These are phyloP conservation scores for Cantharellus cinnabarinus DNA, from an alignment of 768 basidiomycete genomes.

Conservation along the genomic window DNA sequence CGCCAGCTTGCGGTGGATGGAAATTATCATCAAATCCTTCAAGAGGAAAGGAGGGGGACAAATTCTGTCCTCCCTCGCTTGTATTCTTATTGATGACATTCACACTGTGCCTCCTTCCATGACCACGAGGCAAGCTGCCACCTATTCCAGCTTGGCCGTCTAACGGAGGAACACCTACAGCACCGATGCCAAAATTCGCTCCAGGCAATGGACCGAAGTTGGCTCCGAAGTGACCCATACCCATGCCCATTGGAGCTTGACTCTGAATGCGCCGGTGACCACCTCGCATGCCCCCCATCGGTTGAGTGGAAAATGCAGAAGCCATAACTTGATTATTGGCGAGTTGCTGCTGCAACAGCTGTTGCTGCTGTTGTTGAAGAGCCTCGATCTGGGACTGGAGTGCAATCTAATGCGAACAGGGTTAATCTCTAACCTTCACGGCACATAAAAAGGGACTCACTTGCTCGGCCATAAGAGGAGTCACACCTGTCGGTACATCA, in stretches of 20 bases:
- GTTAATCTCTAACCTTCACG: constrained; percentile 2
- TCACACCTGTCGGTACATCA: constrained; percentile 31
- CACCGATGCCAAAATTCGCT: constrained; percentile 11
- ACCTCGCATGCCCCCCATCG: constrained; percentile 24
- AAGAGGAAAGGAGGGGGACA: neutral
- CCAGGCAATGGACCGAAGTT: constrained; percentile 7
- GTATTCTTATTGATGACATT: constrained; percentile 68
- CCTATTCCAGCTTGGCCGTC: constrained; percentile 35
- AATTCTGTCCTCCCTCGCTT: constrained; percentile 1
- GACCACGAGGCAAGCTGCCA: constrained; percentile 36
- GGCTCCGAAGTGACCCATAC: constrained; percentile 12
- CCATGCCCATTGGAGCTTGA: constrained; percentile 34
- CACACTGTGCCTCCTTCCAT: constrained; percentile 78
- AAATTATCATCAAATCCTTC: constrained; percentile 74
- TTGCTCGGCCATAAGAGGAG: constrained; percentile 91
- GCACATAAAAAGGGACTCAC: constrained; percentile 21
- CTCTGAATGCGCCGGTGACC: constrained; percentile 75
- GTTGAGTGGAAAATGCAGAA: constrained; percentile 49
- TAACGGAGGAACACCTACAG: constrained; percentile 21
- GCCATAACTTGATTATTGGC: constrained; percentile 59
- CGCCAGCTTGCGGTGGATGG: constrained; percentile 32
- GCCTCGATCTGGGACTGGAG: constrained; percentile 80
- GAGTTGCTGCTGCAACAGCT: constrained; percentile 74
- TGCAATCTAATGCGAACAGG: constrained; percentile 37
- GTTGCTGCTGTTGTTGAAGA: constrained; percentile 77